Evolutionary conservation across 2,329 filamentous ascomycete species (phyloP), one percentile per base, ranked within the genome.

Genomic region (Alternaria consortialis): DNA sequence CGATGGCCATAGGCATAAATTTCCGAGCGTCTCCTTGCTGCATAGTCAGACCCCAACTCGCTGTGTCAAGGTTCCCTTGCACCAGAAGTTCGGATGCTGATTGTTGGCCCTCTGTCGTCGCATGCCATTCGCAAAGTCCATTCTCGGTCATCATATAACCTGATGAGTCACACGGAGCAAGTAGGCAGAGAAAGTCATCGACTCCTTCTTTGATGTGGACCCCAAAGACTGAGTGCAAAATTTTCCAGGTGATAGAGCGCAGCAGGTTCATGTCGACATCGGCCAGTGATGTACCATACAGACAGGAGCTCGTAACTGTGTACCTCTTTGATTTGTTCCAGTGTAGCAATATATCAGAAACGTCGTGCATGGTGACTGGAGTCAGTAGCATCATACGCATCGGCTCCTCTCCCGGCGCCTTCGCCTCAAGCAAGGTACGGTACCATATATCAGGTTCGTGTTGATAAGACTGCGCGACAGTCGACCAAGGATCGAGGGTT

Each of bases 311-410:
- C 17, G 46, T 63, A 1, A 74, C 66, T 3, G 39, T 58, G 31
- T 75, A 75, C 7, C 54, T 56, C 39, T 61, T 72, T 6, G 64
- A 64, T 32, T 70, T 50, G 32, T 77, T 79, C 77, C 77, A 80
- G 34, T 74, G 64, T 5, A 80, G 61, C 5, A 57, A 37, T 5
- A 76, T 52, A 1, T 63, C 55, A 8, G 68, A 62, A 7, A 73
- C 39, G 7, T 58, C 7, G 6, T 74, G 74, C 23, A 76, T 55
- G 7, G 59, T 32, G 7, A 23, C 51, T 23, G 75, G 68, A 7
- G 66, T 71, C 5, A 73, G 53, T 4, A 79, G 42, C 13, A 68
- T 39, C 56, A 77, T 66, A 17, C 54, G 64, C 13, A 70, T 42
- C n/a, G 69, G 50, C 9, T 66, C 29, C 23, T 70, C 60, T 8